Base-by-base conservation (phyloP, 345 rosid species). In the Populus tremula region DNA sequence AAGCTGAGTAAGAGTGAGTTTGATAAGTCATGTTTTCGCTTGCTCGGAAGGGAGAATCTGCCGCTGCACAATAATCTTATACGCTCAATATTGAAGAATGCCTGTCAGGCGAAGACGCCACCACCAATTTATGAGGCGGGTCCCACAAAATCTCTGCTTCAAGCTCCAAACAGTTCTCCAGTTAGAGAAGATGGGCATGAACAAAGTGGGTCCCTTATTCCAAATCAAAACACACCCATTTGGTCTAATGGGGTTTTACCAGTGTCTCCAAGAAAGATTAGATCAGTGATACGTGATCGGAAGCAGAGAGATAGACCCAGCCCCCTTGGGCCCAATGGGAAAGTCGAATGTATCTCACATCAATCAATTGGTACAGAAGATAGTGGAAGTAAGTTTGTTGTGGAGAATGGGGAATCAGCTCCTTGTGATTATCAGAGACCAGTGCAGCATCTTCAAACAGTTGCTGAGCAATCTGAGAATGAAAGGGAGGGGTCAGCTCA, bases 41-140 rank as follows among this genome's bases (percentile, higher is more conserved):
- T 87, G 63, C 89, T 96, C 69, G 99, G 99, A 71, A 90, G 91
- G 80, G 99, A 96, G 83, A 92, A 91, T 89, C 89, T 96, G 27
- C 84, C 91, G 1, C 86, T 96, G 74, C 99, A 96, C 84, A 96
- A 96, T 86, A 92, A 87, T 87, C 85, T 96, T 81, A 84, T 96
- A 77, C 84, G 87, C 16, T 85, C 97, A 5, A 89, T 96, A 67
- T 82, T 94, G 90, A 96, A 87, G 79, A 96, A 94, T 82, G 94
- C 94, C 21, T 86, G 89, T 82, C 91, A 87, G 39, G 93, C 92
- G 29, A 90, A 89, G 80, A 83, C 84, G 14, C 89, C 90, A 2
- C 97, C 99, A 1, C 82, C 91, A 27, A 50, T 81, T 80, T 82
- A 83, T 33, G 91, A 91, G 69, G 88, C 78, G 17, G 85, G 87